A percentile compares a stretch with the other conserved stretches of the same genome.
Conservation (phyloP, 805 yeast species). For the Sugiyamaella qingdaonensis region DNA sequence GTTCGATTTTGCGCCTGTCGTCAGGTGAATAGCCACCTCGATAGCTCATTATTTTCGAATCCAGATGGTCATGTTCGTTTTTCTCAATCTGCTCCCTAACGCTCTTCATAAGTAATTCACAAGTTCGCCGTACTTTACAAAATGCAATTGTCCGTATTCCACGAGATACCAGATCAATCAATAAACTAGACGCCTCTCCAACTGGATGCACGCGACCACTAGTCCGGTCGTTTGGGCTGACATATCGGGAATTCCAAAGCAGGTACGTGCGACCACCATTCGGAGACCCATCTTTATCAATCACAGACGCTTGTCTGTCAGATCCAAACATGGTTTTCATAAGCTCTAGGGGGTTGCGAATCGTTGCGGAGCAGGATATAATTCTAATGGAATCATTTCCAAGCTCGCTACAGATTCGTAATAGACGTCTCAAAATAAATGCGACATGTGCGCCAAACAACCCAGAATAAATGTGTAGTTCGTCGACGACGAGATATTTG, state of each 20-base stretch:
- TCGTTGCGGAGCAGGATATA: conserved; percentile 92
- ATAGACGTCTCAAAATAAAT: conserved; percentile 71
- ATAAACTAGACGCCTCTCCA: conserved; percentile 67
- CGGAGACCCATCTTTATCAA: conserved; percentile 85
- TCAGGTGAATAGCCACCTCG: conserved; percentile 90
- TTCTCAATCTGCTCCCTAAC: conserved; percentile 51
- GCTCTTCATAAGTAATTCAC: conserved; percentile 85
- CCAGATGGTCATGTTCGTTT: conserved; percentile 27
- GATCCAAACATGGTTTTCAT: conserved; percentile 71
- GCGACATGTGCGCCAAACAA: conserved; percentile 92
- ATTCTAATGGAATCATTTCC: conserved; percentile 57
- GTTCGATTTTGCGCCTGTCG: conserved; percentile 84
- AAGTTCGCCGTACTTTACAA: conserved; percentile 78
- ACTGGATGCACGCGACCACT: conserved; percentile 67
- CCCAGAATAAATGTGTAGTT: conserved; percentile 78
- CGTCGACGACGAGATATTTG: conserved; percentile 74
- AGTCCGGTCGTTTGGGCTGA: conserved; percentile 53
- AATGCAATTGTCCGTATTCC: conserved; percentile 82
- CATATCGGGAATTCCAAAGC: conserved; percentile 79
- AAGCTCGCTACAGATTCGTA: conserved; percentile 54
- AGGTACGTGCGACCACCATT: conserved; percentile 69
- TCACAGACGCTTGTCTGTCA: conserved; percentile 40
- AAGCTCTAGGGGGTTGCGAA: conserved; percentile 66
- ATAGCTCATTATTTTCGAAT: conserved; percentile 68
- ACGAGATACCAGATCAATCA: conserved; percentile 59